phyloP scores from a whole-genome alignment of 1,284 basidiomycete species.

The Phellinidium pouzarii region DNA sequence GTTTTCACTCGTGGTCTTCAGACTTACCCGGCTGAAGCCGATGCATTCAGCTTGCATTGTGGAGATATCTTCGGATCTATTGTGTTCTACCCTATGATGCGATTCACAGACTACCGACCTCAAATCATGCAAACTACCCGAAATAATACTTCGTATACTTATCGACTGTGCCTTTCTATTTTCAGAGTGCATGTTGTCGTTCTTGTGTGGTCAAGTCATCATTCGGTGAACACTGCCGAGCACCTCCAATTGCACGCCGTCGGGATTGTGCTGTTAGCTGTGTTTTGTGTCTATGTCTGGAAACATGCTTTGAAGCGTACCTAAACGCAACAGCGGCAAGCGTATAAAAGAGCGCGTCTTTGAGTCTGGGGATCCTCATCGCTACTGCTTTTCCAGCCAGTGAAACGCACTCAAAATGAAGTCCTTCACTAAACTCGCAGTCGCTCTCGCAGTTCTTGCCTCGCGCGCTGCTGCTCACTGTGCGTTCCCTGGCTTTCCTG shows the following conservation, averaged over 20 bases:
- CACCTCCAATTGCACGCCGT: neutral
- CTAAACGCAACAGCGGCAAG: neutral
- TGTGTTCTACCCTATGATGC: no score
- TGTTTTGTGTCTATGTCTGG: neutral
- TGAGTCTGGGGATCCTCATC: neutral
- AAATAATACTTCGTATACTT: neutral
- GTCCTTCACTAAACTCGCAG: constrained; percentile 6
- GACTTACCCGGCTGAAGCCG: neutral
- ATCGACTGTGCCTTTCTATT: neutral
- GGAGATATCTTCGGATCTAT: neutral
- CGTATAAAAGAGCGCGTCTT: neutral
- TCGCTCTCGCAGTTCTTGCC: constrained; percentile 4
- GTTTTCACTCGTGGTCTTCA: no score
- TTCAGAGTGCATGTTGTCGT: neutral
- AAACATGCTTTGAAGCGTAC: neutral
- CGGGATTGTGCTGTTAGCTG: neutral
- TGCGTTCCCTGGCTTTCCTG: neutral
- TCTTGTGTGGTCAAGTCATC: neutral
- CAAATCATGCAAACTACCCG: neutral
- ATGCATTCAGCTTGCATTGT: neutral
- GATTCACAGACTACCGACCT: no score
- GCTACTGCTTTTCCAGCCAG: neutral
- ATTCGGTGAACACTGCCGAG: neutral
- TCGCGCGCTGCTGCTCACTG: constrained; percentile 16
- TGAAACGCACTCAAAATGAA: constrained; percentile 8